Evolutionary conservation across 768 basidiomycete genomes (phyloP), one percentile per base, ranked within the genome.

Genomic region (Russula foetens): DNA sequence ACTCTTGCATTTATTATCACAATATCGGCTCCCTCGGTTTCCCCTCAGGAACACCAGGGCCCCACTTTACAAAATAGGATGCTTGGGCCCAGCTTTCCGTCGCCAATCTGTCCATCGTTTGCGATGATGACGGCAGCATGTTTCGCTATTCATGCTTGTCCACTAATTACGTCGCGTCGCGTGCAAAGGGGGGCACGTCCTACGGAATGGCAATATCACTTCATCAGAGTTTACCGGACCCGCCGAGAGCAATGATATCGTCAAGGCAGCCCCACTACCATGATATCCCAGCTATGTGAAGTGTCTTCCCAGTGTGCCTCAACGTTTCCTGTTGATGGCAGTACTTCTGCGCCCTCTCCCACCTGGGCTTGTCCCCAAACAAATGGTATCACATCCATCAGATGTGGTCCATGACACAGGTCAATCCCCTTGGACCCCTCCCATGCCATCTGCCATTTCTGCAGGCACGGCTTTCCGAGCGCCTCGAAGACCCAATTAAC

Each of bases 11-110:
- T n/a, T n/a, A n/a, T 47, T 43, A 45, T 51, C 52, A 14, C 58
- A 50, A 58, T 58, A 43, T 60, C 59, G 51, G 60, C 38, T 58
- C 54, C 17, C 24, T 39, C 46, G 56, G 43, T 57, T 39, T 58
- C 44, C 29, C 35, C n/a, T 47, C 61, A 62, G 61, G 61, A 39
- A 53, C 60, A 61, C 33, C 56, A 62, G 50, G n/a, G 44, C 44
- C 46, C 59, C 33, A 19, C 28, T 52, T 39, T 19, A 53, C 60
- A 46, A 41, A 52, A 44, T 24, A 35, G 45, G 60, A 6, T 35
- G 44, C 24, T 24, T n/a, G 15, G 44, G 6, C 39, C 50, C 60
- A 46, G 11, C 44, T 43, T 52, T 43, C 56, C 38, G 61, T 62
- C 61, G 29, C 56, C 49, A 44, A 53, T 53, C 45, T 29, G 35